Evolutionary conservation across 164 flowering plant genomes (phyloP).

Genomic region (Nymphaea colorata): DNA sequence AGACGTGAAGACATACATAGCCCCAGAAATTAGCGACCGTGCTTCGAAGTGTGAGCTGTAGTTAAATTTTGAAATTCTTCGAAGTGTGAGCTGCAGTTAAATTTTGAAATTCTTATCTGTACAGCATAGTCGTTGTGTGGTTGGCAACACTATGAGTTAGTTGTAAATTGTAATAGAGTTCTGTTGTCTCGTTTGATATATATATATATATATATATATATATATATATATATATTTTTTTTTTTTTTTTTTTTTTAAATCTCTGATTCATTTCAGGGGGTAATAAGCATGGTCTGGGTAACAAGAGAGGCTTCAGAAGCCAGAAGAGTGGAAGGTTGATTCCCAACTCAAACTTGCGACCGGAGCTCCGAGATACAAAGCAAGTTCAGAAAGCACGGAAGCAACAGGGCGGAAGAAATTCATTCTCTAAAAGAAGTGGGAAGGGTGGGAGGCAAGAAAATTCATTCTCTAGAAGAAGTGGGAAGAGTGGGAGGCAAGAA

Average conservation of each 20-base stretch:
- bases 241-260: too few relatives aligned
- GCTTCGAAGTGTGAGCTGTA: too few relatives aligned
- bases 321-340: slow-evolving; percentile 23
- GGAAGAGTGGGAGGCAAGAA: too few relatives aligned
- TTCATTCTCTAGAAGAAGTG: too few relatives aligned
- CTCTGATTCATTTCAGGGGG: slow-evolving; percentile 24
- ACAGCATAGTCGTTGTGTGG: background rate
- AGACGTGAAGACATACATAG: too few relatives aligned
- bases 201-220: background rate
- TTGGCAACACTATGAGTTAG: background rate
- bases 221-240: background rate
- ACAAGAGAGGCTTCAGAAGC: slow-evolving; percentile 32
- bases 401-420: slow-evolving; percentile 40
- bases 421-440: slow-evolving; percentile 5
- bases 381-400: slow-evolving; percentile 77
- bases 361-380: slow-evolving; percentile 66
- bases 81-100: too few relatives aligned
- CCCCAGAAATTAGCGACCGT: too few relatives aligned
- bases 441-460: too few relatives aligned
- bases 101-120: too few relatives aligned
- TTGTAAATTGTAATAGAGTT: background rate
- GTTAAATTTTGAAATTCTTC: too few relatives aligned
- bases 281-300: slow-evolving; percentile 10
- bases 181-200: background rate
- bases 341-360: slow-evolving; percentile 75